Percentiles rank a stretch among this genome's conserved stretches.
Evolutionary conservation across 805 yeast genomes (phyloP).

Genomic region (Candida sakaeoensis): DNA sequence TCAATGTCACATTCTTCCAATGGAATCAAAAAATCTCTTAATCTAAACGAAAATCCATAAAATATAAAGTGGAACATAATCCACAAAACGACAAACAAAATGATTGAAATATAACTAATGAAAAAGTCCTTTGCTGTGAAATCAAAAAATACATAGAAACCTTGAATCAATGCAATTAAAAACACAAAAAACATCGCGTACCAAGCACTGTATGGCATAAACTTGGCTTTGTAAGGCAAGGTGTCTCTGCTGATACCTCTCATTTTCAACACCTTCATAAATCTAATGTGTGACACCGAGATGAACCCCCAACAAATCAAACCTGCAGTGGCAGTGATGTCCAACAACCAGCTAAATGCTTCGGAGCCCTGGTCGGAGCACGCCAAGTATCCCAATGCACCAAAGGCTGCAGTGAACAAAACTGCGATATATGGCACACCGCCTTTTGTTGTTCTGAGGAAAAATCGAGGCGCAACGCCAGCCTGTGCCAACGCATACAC

Average conservation of each 20-base stretch:
- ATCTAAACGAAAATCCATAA: constrained; percentile 37
- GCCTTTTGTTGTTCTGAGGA: constrained; percentile 42
- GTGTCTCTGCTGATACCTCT: constrained; percentile 66
- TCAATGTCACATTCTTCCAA: constrained; percentile 66
- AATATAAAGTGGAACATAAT: constrained; percentile 50
- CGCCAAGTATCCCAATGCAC: constrained; percentile 61
- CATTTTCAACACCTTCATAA: constrained; percentile 58
- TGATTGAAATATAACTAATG: constrained; percentile 67
- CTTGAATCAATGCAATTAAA: constrained; percentile 66
- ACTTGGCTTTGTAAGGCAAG: constrained; percentile 68
- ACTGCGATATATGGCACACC: constrained; percentile 68
- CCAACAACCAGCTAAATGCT: constrained; percentile 70
- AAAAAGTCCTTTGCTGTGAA: constrained; percentile 57
- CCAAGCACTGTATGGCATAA: constrained; percentile 66
- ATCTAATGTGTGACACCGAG: constrained; percentile 61
- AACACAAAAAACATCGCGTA: constrained; percentile 54
- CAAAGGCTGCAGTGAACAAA: constrained; percentile 54
- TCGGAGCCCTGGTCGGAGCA: constrained; percentile 47
- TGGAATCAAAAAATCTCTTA: constrained; percentile 33
- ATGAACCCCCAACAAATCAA: constrained; percentile 71
- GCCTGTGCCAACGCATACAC: constrained; percentile 62
- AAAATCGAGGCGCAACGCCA: constrained; percentile 53
- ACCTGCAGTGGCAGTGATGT: constrained; percentile 76
- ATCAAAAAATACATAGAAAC: constrained; percentile 59
- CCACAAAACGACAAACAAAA: constrained; percentile 57